Base-by-base conservation (phyloP, 805 yeast species). In the Cyberlindnera maritima region DNA sequence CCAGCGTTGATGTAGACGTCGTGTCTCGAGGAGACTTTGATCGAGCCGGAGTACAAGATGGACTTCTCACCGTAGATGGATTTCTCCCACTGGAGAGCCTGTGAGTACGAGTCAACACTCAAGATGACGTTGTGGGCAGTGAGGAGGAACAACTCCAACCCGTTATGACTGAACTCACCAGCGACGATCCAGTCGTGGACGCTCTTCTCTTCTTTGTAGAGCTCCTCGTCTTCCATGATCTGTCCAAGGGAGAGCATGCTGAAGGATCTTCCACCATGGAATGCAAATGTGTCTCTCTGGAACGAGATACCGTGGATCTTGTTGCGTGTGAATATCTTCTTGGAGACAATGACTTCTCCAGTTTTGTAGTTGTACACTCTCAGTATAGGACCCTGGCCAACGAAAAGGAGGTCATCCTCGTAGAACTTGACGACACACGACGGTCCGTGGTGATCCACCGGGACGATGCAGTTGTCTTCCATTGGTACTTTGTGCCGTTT, bases 11-110 rank as follows among this genome's bases (percentile, higher is more conserved):
- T 73, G 4, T 76, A 61, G 0, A 83, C 76, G 32, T 65, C 63
- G 6, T 67, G 71, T 12, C 64, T 61, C 3, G 63, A 48, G 15
- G 77, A 54, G 1, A 75, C 75, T 44, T 72, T 73, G 33, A 92
- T 77, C 2, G 88, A 74, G 0, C 98, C 99, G 6, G 96, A 88
- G 62, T 94, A 94, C 31, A 94, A 70, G 39, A 92, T 85, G 2
- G 96, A 86, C 54, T 85, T 83, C 65, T 88, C 95, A 17, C 76
- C 75, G 57, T 83, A 79, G 20, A 78, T 52, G 2, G 67, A 61
- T 41, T 63, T 68, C 18, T 55, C 64, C 46, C 55, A 68, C 44
- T 47, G 60, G 51, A 50, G 56, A 53, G 44, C 48, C 38, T 54
- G 53, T 31, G 53, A 60, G 43, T 63, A 54, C 36, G 68, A 15